Evolutionary conservation across 2,329 filamentous ascomycete genomes (phyloP), one percentile per base, ranked within the genome.

Genomic region (Shiraia bambusicola): DNA sequence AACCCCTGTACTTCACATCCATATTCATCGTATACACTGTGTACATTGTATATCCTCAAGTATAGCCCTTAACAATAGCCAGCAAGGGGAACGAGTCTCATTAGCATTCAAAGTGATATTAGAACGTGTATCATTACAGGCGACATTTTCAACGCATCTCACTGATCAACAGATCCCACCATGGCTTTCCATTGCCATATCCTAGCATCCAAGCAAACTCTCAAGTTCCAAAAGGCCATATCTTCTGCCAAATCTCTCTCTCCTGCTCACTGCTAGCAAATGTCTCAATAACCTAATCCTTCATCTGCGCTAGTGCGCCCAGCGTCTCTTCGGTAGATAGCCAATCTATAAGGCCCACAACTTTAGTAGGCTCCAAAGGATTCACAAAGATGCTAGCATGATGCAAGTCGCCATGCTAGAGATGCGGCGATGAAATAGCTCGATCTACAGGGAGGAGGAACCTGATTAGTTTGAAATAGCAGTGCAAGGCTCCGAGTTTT

Each of bases 381-480:
- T 69, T 48, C 3, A 70, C 66, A 34, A 67, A 66, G 37, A 69
- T 67, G 32, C 66, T 73, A 7, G 60, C 67, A 13, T 40, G 40
- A 35, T 73, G 70, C 14, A 73, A 50, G 35, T 74, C 69, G 26
- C 42, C 45, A 38, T 73, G 67, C 70, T 60, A 67, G 13, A 66
- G 49, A 52, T 60, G 54, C 10, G 47, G 36, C 26, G 52, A 47
- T 42, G 43, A 48, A 29, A 66, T 56, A 12, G 49, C 36, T 36
- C 28, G 13, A 38, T 69, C 59, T 26, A 17, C 45, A 3, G 58
- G 65, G 8, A 66, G 43, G 17, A 68, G 43, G 34, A 50, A 50
- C 15, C 49, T 57, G 14, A 61, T 40, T 6, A 67, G 26, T 16
- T 56, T 45, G 33, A 63, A 52, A 49, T 69, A 70, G 25, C 42